Evolutionary conservation across 768 basidiomycete genomes (phyloP), one percentile per base, ranked within the genome.

Genomic region (Psilocybe sp.): DNA sequence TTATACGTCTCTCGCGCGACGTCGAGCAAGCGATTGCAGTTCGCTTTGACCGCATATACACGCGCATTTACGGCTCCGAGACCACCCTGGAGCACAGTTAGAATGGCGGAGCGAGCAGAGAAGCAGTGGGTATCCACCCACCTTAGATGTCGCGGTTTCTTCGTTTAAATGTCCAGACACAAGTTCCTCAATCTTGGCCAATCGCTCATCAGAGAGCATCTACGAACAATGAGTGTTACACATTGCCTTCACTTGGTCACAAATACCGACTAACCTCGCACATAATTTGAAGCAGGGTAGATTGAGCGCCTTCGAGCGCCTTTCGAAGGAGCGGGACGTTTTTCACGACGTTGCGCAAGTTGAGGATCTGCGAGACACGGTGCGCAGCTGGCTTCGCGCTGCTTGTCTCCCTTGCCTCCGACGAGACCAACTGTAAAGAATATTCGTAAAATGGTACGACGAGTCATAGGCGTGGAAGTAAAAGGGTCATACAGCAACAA

Each of bases 1-100:
- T 87, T 91, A 72, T 87, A 98, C 0, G 95, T 95, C 64, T 92
- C 92, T 2, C 97, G 80, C 1, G 96, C 97, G 6, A 98, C 92
- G 55, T 98, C 96, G 28, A 99, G 84, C 9, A 96, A 74, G 23
- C 82, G 81, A 56, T 92, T 90, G 60, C 77, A 79, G 52, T 89
- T 88, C 2, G 91, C 88, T 64, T 84, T 90, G 50, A 98, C 88
- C 2, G 95, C 95, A 67, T 93, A 99, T 18, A 98, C 86, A 45
- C 86, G 80, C 5, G 87, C 80, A 60, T 90, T 92, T 16, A 89
- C 77, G 1, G 85, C 84, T 5, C 75, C 80, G 18, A 92, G 75
- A 8, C 89, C 87, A 34, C 83, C 81, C 88, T 89, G 50, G 3
- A 28, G 33, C 33, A 42, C 16, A 13, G 6, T 9, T 7, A 37